Base-by-base conservation (phyloP, 768 basidiomycete species). In the Boletus vinaceobasis region DNA sequence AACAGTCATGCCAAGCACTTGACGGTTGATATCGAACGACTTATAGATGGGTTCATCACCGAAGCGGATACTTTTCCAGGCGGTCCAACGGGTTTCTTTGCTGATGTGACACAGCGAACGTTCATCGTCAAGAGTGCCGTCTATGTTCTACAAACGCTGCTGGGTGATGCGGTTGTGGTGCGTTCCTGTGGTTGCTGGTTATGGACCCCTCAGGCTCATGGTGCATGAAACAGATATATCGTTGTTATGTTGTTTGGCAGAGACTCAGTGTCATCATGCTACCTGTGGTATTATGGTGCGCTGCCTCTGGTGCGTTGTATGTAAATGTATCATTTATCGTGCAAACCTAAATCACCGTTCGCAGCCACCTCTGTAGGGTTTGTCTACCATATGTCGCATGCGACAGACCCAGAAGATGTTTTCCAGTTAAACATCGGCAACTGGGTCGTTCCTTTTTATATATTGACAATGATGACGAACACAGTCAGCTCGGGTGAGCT, bases 71-170 rank as follows among this genome's bases (percentile, higher is more conserved):
- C 26, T 9, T 54, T 54, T 23, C 63, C 65, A 6, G 65, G 66
- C 0, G 71, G 70, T 9, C 66, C 72, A 3, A 9, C 49, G 8
- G 62, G 48, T 4, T 73, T 65, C 52, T 72, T 73, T 55, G 63
- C 62, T 4, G 63, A 69, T 46, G 48, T 55, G 6, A 62, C 61
- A 40, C 61, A 73, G 26, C 55, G 36, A 19, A 68, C 71, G 1
- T 72, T 70, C 47, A 46, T 73, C 23, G 61, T 69, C 52, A 73
- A 73, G 50, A 67, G 50, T 33, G 53, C 42, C 1, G 53, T 67
- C 13, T 72, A 67, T 13, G 39, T 53, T 37, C n/a, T 69, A n/a
- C 67, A 69, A 44, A 66, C 61, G 1, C 35, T 66, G 11, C 50
- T 65, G 17, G 59, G 61, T 21, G 64, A 65, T 49, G 64, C 53